Evolutionary conservation across 129 eudicot genomes (phyloP), one percentile per base, ranked within the genome.

Genomic region (Apium graveolens): DNA sequence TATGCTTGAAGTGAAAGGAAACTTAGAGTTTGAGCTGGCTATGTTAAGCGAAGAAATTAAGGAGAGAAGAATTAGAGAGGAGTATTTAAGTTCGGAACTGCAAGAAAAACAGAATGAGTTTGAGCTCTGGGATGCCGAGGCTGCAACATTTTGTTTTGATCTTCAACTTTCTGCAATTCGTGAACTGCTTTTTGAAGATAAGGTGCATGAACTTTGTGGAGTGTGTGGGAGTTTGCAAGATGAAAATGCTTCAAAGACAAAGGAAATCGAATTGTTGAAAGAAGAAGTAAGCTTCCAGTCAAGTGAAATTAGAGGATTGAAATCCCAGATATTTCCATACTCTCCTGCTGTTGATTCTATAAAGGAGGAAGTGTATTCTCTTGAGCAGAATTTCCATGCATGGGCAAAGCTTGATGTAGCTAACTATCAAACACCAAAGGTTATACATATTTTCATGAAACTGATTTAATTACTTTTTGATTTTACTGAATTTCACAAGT

Each of bases 71-170:
- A 87, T 78, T 39, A 81, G 84, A 68, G 94, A 90, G 80, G 89
- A 83, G 73, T 74, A 79, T 76, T 70, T 95, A 86, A 76, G 82
- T 81, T 88, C 81, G 2, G 94, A 95, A 78, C 88, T 95, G 72
- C 88, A 87, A 81, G 95, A 88, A 76, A 84, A 85, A 66, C 91
- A 80, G 79, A 86, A 86, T 18, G 99, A 90, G 80, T 90, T 86
- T 82, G 91, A 92, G 80, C 84, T 95, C 29, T 95, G 97, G 97
- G 99, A 95, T 62, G 88, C 99, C 11, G 99, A 95, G 86, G 99
- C 99, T 2, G 69, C 92, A 21, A 76, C 94, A 3, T 95, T 95
- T 78, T 85, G 87, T 81, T 95, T 95, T 65, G 96, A 92, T 85
- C 96, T 95, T 83, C 99, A 95, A 80, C 43, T 88, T 51, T 89